These are phyloP conservation scores for Neopestalotiopsis sp. DNA, from an alignment of 2,329 filamentous ascomycete genomes.

Conservation along the genomic window DNA sequence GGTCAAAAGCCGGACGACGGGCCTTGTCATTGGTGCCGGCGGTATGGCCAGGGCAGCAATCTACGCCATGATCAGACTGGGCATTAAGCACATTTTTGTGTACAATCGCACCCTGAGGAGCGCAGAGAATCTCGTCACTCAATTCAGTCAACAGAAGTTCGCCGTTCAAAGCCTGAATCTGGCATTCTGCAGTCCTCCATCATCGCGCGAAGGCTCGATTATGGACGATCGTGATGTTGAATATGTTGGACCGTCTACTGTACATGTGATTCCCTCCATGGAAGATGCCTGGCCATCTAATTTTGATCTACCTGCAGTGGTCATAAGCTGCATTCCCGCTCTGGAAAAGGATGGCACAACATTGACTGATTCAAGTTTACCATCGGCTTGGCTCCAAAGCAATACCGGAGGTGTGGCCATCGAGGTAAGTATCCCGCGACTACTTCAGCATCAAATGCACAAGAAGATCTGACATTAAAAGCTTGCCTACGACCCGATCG, in stretches of 20 bases:
- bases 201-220: not conserved
- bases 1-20: constrained; percentile 1
- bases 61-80: constrained; percentile 10
- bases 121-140: not conserved
- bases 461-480: not conserved
- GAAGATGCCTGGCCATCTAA: not conserved
- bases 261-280: not conserved
- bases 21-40: constrained; percentile 7
- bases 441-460: not conserved
- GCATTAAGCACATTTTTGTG: not conserved
- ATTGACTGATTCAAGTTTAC: not conserved
- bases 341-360: not conserved
- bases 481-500: constrained; percentile 2
- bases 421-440: not conserved
- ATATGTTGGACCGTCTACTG: not conserved
- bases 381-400: not conserved
- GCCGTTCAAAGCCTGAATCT: not conserved
- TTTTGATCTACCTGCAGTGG: not conserved
- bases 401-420: constrained; percentile 8
- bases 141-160: not conserved
- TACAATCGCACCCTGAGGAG: constrained; percentile 2
- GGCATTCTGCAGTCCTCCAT: not conserved
- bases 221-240: not conserved
- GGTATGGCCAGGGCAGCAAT: constrained; percentile 12
- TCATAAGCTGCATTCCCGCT: constrained; percentile 5